These are phyloP conservation scores for Microsporum audouinii DNA, from an alignment of 2,329 filamentous ascomycete genomes.

Conservation along the genomic window DNA sequence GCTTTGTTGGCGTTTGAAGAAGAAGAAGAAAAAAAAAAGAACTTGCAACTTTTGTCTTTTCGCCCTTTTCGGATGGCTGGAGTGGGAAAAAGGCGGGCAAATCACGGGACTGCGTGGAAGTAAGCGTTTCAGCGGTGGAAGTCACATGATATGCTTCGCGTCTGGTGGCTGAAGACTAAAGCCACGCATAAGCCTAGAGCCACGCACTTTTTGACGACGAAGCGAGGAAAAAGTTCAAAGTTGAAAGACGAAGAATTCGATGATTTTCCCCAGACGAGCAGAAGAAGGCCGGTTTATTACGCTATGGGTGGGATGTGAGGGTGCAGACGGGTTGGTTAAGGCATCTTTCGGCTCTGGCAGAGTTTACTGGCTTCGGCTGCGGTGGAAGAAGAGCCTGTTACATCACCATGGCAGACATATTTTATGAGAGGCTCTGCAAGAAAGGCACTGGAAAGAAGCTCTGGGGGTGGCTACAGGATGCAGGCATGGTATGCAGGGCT, in stretches of 20 bases:
- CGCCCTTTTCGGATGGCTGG: background rate
- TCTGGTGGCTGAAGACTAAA: background rate
- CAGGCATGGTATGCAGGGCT: no score
- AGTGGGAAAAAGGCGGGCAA: slow-evolving; percentile 3
- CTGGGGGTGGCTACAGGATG: no score
- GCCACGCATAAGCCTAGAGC: background rate
- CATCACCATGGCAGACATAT: no score
- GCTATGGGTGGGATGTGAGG: no score
- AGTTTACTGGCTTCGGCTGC: no score
- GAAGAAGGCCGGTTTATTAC: no score
- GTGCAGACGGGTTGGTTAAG: no score
- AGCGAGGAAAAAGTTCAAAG: background rate
- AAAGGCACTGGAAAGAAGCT: no score
- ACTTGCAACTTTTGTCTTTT: background rate
- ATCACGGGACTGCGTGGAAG: background rate
- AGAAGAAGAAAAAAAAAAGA: background rate
- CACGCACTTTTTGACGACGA: background rate
- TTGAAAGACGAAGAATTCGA: background rate
- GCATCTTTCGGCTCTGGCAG: no score
- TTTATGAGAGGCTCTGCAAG: no score
- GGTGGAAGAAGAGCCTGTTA: no score
- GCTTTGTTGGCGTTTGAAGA: background rate
- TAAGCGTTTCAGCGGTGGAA: background rate
- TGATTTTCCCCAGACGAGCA: no score
- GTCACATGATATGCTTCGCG: background rate